Evolutionary conservation across 2,329 filamentous ascomycete genomes (phyloP).

Genomic region (Pseudogymnoascus sp.): DNA sequence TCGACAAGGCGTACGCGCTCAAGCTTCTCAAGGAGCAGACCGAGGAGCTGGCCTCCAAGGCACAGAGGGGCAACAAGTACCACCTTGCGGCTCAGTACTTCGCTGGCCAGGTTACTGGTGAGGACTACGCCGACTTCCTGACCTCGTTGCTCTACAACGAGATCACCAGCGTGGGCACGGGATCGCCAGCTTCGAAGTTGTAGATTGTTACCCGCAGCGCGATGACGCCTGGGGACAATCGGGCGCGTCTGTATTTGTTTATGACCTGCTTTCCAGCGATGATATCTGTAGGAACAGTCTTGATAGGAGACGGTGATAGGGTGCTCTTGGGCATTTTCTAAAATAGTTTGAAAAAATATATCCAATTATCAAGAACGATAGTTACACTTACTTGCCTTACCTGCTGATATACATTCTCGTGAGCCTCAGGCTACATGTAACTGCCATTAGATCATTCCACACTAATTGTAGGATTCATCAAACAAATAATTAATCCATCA

Average conservation of each 20-base stretch:
- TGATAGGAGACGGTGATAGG: not conserved
- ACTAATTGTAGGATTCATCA: not conserved
- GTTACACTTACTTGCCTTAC: not conserved
- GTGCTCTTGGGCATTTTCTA: not conserved
- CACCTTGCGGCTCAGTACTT: slow-evolving; percentile 89
- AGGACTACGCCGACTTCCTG: slow-evolving; percentile 96
- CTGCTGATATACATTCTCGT: not conserved
- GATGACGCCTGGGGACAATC: not conserved
- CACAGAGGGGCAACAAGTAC: slow-evolving; percentile 83
- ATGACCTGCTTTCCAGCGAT: slow-evolving; percentile 11
- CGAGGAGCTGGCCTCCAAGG: slow-evolving; percentile 64
- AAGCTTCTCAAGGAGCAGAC: slow-evolving; percentile 81
- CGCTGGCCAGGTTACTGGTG: slow-evolving; percentile 83
- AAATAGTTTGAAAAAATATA: slow-evolving; percentile 9
- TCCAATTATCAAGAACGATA: not conserved
- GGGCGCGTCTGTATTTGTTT: slow-evolving; percentile 8
- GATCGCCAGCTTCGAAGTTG: slow-evolving; percentile 28
- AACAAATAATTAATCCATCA: not conserved
- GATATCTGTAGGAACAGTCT: slow-evolving; percentile 11
- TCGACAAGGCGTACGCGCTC: slow-evolving; percentile 87
- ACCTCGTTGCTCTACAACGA: slow-evolving; percentile 85
- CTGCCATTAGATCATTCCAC: not conserved
- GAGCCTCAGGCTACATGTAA: not conserved
- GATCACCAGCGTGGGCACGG: slow-evolving; percentile 62
- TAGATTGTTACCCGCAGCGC: slow-evolving; percentile 13